phyloP scores from a whole-genome alignment of 176 grass and related monocot species.

The Zea luxurians region DNA sequence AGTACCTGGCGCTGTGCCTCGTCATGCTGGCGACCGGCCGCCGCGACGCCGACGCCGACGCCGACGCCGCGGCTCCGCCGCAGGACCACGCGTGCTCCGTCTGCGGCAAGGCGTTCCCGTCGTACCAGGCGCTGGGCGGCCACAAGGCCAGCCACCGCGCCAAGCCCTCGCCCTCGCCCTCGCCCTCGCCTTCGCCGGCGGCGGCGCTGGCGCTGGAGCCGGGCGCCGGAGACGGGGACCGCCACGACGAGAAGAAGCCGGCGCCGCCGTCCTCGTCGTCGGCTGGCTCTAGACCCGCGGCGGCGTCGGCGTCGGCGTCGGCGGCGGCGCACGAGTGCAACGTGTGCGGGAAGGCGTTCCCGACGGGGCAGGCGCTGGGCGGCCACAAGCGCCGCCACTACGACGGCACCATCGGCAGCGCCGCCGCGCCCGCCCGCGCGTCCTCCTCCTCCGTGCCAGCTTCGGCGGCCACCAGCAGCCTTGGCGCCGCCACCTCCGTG shows the following conservation, averaged over 20 bases:
- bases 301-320: no score
- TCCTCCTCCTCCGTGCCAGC: background rate
- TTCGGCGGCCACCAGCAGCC: background rate
- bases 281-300: no score
- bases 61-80: background rate
- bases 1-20: slow-evolving; percentile 79
- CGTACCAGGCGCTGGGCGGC: slow-evolving; percentile 87
- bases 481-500: background rate
- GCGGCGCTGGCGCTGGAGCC: no score
- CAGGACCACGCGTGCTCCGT: slow-evolving; percentile 73
- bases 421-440: slow-evolving; percentile 4
- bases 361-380: slow-evolving; percentile 83
- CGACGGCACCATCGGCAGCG: slow-evolving; percentile 65
- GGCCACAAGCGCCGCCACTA: slow-evolving; percentile 91
- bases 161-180: slow-evolving; percentile 12
- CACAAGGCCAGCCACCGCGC: slow-evolving; percentile 87
- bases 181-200: no score
- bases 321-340: slow-evolving; percentile 58
- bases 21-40: slow-evolving; percentile 62
- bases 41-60: slow-evolving; percentile 5
- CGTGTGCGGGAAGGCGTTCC: slow-evolving; percentile 74
- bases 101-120: slow-evolving; percentile 78
- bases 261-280: background rate
- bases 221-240: no score
- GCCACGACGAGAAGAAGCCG: no score